Evolutionary conservation across 768 basidiomycete species (phyloP).

Genomic region (Pseudohyphozyma bogoriensis): DNA sequence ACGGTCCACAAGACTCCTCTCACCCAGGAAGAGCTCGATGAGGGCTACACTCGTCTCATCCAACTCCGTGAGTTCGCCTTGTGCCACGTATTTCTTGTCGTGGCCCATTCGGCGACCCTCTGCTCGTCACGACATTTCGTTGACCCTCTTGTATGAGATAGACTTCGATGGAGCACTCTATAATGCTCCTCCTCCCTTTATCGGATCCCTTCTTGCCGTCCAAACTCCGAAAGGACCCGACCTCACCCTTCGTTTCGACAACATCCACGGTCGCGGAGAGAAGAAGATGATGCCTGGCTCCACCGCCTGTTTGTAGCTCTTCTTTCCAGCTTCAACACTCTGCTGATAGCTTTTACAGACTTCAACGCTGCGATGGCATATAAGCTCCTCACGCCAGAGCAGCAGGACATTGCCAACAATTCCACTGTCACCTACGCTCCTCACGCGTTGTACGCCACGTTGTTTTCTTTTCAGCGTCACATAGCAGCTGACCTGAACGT

Average conservation of each 20-base stretch:
- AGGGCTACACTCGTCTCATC: slow-evolving; percentile 3
- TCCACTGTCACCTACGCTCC: slow-evolving; percentile 5
- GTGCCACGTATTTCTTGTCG: not conserved
- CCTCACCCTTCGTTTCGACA: slow-evolving; percentile 3
- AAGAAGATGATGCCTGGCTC: slow-evolving; percentile 6
- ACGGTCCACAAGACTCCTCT: not conserved
- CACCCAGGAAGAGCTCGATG: not conserved
- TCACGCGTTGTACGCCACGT: slow-evolving; percentile 7
- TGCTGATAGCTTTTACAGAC: not conserved
- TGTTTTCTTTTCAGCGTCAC: not conserved
- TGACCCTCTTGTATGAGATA: no score
- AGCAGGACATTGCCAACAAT: not conserved
- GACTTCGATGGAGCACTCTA: slow-evolving; percentile 5
- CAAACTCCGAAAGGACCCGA: slow-evolving; percentile 7
- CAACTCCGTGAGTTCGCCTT: not conserved
- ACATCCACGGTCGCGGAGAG: slow-evolving; percentile 1
- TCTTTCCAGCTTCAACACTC: not conserved
- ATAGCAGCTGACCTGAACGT: not conserved
- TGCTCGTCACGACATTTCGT: not conserved
- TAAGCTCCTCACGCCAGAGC: not conserved
- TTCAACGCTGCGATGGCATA: slow-evolving; percentile 4
- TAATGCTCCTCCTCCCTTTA: not conserved
- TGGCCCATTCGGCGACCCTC: no score
- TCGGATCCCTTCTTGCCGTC: slow-evolving; percentile 1
- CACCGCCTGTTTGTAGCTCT: not conserved